phyloP scores from a whole-genome alignment of 768 basidiomycete species.

The Clitopilus hobsonii region DNA sequence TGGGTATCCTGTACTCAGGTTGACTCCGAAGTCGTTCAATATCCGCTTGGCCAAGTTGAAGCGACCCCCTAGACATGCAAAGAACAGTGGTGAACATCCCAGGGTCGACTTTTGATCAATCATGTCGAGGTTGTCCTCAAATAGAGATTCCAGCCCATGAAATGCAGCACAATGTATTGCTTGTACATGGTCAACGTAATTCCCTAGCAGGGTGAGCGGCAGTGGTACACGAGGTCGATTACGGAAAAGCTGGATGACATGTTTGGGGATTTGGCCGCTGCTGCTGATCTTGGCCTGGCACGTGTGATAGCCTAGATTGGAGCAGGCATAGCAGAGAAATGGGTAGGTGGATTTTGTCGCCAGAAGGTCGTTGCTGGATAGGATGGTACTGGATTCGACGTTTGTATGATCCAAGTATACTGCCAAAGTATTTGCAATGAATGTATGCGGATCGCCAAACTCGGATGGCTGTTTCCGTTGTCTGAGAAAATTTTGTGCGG shows the following conservation, averaged over 20 bases:
- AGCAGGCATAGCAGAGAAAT: not conserved
- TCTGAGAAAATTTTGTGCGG: not conserved
- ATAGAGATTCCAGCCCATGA: not conserved
- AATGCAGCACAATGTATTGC: not conserved
- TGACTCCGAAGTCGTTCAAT: not conserved
- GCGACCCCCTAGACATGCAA: not conserved
- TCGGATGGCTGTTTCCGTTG: not conserved
- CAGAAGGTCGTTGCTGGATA: not conserved
- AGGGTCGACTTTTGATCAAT: not conserved
- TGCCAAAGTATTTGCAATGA: not conserved
- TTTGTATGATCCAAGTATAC: not conserved
- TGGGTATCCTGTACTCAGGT: not conserved
- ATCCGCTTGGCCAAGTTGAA: not conserved
- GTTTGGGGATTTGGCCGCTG: not conserved
- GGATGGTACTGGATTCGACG: not conserved
- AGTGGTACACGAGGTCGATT: not conserved
- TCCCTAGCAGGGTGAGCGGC: not conserved
- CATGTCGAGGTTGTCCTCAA: not conserved
- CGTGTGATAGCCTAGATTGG: not conserved
- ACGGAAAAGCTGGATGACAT: not conserved
- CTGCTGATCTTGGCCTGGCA: not conserved
- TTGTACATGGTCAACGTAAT: not conserved
- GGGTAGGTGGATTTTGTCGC: not conserved
- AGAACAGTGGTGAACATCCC: not conserved
- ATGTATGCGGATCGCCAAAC: not conserved